Evolutionary conservation across 306 rosid genomes (phyloP), one percentile per base, ranked within the genome.

Genomic region (Acmispon strigosus): DNA sequence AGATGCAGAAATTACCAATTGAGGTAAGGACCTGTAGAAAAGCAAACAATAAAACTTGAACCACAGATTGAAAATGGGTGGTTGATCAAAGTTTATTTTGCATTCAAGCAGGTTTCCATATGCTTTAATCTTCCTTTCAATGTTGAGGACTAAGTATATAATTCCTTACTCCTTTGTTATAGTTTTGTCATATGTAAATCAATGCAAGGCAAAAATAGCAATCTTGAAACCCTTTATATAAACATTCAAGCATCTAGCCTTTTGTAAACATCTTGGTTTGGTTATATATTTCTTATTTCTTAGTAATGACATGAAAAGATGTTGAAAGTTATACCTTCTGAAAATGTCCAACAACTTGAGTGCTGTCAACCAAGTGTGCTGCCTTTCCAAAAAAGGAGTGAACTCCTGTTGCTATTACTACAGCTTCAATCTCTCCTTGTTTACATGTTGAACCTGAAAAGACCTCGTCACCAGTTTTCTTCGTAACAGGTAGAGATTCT

Each of bases 1-100:
- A 91, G 76, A 91, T 91, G 82, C 97, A 91, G 85, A 91, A 91
- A 82, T 91, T 91, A 70, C 96, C 97, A 36, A 91, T 88, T 58
- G 96, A 12, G 4, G 97, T 91, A 37, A 91, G 92, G 74, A 91
- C 96, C 97, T 90, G 86, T 78, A 83, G 73, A 70, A 65, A 74
- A 45, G 74, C 45, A 45, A 13, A 13, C 48, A 55, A 68, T 14
- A 62, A 29, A 56, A 39, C 20, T n/a, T 37, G 48, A 57, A 19
- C 47, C 42, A 63, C 6, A 16, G 43, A 20, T 14, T 54, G 19
- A 70, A 71, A 60, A 39, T 63, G 27, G 12, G 51, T 22, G 20
- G 52, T 22, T 34, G 70, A 50, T 43, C 0, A 69, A 43, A 69
- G 63, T 22, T 69, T 56, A 72, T 34, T 60, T 13, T 36, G 44